Evolutionary conservation across 116 monocot species (phyloP).

Genomic region (Zostera marina): DNA sequence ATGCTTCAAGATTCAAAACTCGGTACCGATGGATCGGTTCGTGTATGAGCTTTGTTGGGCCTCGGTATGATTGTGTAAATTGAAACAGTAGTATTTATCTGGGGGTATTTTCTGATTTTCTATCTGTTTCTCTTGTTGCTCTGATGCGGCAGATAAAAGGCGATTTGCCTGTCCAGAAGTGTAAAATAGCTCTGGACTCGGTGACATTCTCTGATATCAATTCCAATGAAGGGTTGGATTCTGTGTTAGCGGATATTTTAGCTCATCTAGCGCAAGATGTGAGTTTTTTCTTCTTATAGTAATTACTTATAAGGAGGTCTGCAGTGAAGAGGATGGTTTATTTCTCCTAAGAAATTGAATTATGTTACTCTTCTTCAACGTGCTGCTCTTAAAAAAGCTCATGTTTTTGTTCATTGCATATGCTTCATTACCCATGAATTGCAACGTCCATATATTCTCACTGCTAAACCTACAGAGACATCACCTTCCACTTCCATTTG

Average conservation of each 20-base stretch:
- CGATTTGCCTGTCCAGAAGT: conserved; percentile 73
- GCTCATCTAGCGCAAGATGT: conserved; percentile 87
- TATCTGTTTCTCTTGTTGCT: background rate
- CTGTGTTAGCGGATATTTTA: conserved; percentile 54
- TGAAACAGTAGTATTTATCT: background rate
- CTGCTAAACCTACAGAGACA: no score
- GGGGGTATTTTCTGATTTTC: background rate
- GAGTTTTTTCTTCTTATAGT: conserved; percentile 15
- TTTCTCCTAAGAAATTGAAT: no score
- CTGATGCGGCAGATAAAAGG: conserved; percentile 37
- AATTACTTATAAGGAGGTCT: background rate
- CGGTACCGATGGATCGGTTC: conserved; percentile 60
- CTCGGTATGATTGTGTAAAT: conserved; percentile 19
- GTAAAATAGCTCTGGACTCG: conserved; percentile 54
- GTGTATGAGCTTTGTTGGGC: conserved; percentile 97
- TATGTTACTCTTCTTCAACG: no score
- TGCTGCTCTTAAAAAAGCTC: no score
- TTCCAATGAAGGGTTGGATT: conserved; percentile 38
- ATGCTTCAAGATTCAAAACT: conserved; percentile 34
- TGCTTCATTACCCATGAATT: no score
- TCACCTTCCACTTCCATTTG: no score
- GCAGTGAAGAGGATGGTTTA: no score
- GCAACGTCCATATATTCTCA: no score
- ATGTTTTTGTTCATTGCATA: no score
- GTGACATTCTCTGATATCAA: conserved; percentile 30